A percentile compares a stretch with the other conserved stretches of the same genome.
Conservation (phyloP, 768 basidiomycete species). For the Vararia minispora region DNA sequence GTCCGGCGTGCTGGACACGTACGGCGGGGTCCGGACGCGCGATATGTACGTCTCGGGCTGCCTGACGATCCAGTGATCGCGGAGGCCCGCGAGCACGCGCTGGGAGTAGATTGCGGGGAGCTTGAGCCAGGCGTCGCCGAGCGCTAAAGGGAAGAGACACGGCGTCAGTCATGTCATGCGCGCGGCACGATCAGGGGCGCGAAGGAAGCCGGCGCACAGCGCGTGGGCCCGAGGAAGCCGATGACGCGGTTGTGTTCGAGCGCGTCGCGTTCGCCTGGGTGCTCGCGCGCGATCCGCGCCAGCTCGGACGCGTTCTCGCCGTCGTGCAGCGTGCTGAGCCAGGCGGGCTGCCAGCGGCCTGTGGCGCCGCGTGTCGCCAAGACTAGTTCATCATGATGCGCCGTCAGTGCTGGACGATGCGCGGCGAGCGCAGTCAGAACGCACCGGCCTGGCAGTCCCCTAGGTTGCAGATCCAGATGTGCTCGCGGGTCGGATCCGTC, state of each 20-base stretch:
- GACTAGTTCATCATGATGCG: slow-evolving; percentile 12
- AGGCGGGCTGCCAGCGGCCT: slow-evolving; percentile 47
- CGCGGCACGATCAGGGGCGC: not conserved
- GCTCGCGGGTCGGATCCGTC: slow-evolving; percentile 54
- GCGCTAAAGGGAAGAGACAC: slow-evolving; percentile 16
- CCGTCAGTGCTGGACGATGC: not conserved
- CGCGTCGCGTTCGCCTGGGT: slow-evolving; percentile 62
- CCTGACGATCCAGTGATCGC: slow-evolving; percentile 25
- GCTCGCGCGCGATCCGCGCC: slow-evolving; percentile 47
- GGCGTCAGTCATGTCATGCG: not conserved
- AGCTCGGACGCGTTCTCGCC: slow-evolving; percentile 59
- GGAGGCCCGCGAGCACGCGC: slow-evolving; percentile 24
- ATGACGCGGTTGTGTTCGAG: slow-evolving; percentile 57
- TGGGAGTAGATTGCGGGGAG: slow-evolving; percentile 23
- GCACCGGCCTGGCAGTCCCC: slow-evolving; percentile 72
- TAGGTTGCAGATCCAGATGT: slow-evolving; percentile 72
- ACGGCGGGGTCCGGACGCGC: slow-evolving; percentile 35
- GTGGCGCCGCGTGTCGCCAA: slow-evolving; percentile 35
- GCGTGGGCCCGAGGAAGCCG: slow-evolving; percentile 67
- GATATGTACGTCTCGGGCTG: slow-evolving; percentile 18
- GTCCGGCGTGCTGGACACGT: slow-evolving; percentile 31
- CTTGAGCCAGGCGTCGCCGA: slow-evolving; percentile 30
- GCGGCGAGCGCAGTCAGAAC: slow-evolving; percentile 16
- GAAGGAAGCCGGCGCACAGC: slow-evolving; percentile 42
- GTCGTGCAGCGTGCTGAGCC: slow-evolving; percentile 59